Evolutionary conservation across 1,139 yeast species (phyloP).

Genomic region (Candida buenavistaensis): DNA sequence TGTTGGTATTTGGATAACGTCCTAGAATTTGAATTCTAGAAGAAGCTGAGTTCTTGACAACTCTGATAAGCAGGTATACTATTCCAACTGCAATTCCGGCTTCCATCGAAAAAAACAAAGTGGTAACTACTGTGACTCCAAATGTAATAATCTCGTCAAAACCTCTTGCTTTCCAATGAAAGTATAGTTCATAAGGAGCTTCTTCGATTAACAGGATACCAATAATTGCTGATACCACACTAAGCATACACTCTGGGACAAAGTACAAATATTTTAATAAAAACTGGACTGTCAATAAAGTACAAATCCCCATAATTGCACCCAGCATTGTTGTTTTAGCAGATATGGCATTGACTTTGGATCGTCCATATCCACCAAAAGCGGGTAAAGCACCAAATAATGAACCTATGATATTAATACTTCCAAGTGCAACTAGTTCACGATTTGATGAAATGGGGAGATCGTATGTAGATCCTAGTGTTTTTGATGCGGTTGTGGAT

Average conservation of each 20-base stretch:
- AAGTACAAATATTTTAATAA: constrained; percentile 66
- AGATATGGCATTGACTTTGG: constrained; percentile 82
- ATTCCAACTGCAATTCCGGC: constrained; percentile 88
- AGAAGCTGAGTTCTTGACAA: constrained; percentile 79
- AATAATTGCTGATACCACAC: constrained; percentile 78
- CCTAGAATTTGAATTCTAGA: constrained; percentile 91
- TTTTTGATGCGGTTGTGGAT: constrained; percentile 89
- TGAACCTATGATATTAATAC: constrained; percentile 66
- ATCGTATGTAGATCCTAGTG: constrained; percentile 65
- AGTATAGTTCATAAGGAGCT: constrained; percentile 75
- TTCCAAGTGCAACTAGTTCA: constrained; percentile 81
- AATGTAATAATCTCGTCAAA: constrained; percentile 77
- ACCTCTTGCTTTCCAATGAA: constrained; percentile 75
- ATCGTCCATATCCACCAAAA: constrained; percentile 95
- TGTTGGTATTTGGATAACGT: constrained; percentile 73
- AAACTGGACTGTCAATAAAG: constrained; percentile 63
- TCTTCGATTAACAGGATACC: constrained; percentile 82
- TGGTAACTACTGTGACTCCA: constrained; percentile 66
- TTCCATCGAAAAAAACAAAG: constrained; percentile 82
- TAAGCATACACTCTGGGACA: constrained; percentile 78
- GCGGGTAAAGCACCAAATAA: constrained; percentile 83
- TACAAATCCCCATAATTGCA: constrained; percentile 71
- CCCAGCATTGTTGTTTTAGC: constrained; percentile 87
- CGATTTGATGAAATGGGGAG: constrained; percentile 72
- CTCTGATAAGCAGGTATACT: constrained; percentile 73